phyloP scores from a whole-genome alignment of 2,329 filamentous ascomycete genomes.

The Exophiala bonariae region DNA sequence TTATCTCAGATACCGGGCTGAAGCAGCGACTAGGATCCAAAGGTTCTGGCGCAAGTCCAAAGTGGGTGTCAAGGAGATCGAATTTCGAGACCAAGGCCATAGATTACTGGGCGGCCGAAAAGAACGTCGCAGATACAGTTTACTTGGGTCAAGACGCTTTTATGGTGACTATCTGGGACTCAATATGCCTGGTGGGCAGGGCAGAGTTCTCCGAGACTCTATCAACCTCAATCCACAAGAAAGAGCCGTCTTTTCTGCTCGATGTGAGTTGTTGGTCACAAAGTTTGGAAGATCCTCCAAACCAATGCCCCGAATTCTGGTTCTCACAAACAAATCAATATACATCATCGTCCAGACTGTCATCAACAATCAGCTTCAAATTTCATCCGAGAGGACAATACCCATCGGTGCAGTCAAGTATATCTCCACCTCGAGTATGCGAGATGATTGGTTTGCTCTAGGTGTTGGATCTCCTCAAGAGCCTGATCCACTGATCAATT shows the following conservation, averaged over 20 bases:
- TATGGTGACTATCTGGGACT: slow-evolving; percentile 92
- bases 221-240: slow-evolving; percentile 73
- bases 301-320: slow-evolving; percentile 77
- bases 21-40: slow-evolving; percentile 92
- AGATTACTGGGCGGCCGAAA: slow-evolving; percentile 79
- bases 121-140: slow-evolving; percentile 85
- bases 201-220: slow-evolving; percentile 74
- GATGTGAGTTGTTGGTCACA: slow-evolving; percentile 83
- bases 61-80: slow-evolving; percentile 83
- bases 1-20: slow-evolving; percentile 86
- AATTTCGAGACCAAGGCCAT: slow-evolving; percentile 86
- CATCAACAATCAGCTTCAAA: slow-evolving; percentile 77
- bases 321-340: slow-evolving; percentile 83
- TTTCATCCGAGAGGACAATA: slow-evolving; percentile 77
- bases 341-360: slow-evolving; percentile 86
- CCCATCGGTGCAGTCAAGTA: slow-evolving; percentile 87
- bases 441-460: slow-evolving; percentile 96
- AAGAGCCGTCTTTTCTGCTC: slow-evolving; percentile 81
- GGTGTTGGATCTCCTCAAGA: slow-evolving; percentile 88
- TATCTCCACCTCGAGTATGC: slow-evolving; percentile 74
- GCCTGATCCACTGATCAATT: slow-evolving; percentile 88
- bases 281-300: slow-evolving; percentile 98
- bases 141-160: slow-evolving; percentile 88
- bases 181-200: slow-evolving; percentile 75
- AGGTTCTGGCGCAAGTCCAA: slow-evolving; percentile 93